Evolutionary conservation across 208 protist genomes (phyloP), one percentile per base, ranked within the genome.

Genomic region (Baffinella frigidus): DNA sequence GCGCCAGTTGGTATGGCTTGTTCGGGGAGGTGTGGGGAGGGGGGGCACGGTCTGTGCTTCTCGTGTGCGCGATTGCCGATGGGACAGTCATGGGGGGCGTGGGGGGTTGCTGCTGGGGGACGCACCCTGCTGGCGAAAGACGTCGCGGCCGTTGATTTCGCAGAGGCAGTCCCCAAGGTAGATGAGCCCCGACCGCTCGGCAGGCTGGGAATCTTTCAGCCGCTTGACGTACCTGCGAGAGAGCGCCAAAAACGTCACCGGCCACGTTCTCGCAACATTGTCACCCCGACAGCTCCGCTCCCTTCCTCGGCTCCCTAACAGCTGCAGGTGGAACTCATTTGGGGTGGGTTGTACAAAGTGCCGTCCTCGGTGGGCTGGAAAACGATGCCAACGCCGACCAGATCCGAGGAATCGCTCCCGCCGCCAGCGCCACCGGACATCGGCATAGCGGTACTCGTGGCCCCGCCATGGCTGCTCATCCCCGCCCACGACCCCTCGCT

Each of bases 281-380:
- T 64, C 56, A 30, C 56, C 56, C 56, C 56, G 20, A n/a, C 56
- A 20, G 24, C n/a, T 20, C 56, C 56, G 24, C n/a, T 20, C 56
- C 56, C 56, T 64, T 20, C 56, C 56, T n/a, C n/a, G 24, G 20
- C 56, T 64, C 56, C 56, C n/a, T n/a, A n/a, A 20, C 20, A 20
- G 24, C n/a, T 64, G n/a, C 71, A 33, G 71, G 17, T 33, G 71
- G 71, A 39, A 27, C n/a, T 39, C 71, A 11, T n/a, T 80, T n/a
- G 17, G 17, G 17, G 36, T 33, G 36, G 74, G 35, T 5, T 2
- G n/a, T 87, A 90, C 51, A 90, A 48, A 71, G 83, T 90, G n/a
- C 83, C 83, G 72, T 90, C 83, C 39, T 90, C 83, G 0, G 48
- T n/a, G 0, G 83, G 83, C 61, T 90, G 83, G 61, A 90, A 90